Evolutionary conservation across 2,329 filamentous ascomycete genomes (phyloP).

Genomic region (Cladophialophora psammophila): DNA sequence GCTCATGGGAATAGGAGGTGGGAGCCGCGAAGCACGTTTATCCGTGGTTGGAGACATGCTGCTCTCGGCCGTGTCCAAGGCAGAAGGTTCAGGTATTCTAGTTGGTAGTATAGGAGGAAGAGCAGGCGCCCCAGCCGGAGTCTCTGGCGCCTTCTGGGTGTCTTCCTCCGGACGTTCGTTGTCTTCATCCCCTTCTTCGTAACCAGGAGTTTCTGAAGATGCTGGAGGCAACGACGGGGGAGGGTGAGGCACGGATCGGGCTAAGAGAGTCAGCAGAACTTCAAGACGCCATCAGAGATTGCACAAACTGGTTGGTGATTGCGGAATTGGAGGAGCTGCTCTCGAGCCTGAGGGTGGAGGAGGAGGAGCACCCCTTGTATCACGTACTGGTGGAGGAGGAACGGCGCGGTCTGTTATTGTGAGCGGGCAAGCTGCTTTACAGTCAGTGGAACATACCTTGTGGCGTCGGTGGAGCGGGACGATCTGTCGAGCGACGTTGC

Average conservation of each 20-base stretch:
- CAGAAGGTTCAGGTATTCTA: slow-evolving; percentile 18
- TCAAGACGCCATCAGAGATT: not conserved
- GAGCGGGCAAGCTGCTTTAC: slow-evolving; percentile 7
- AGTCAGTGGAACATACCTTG: slow-evolving; percentile 57
- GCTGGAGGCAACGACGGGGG: slow-evolving; percentile 8
- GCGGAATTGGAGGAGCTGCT: slow-evolving; percentile 25
- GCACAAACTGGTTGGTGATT: slow-evolving; percentile 35
- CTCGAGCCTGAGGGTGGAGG: slow-evolving; percentile 27
- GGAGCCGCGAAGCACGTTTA: slow-evolving; percentile 52
- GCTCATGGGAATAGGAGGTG: slow-evolving; percentile 49
- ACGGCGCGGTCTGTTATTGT: slow-evolving; percentile 51
- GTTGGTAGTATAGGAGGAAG: slow-evolving; percentile 46
- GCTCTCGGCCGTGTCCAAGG: slow-evolving; percentile 41
- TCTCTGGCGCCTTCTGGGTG: slow-evolving; percentile 39
- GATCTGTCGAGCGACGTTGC: slow-evolving; percentile 48
- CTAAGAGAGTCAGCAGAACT: slow-evolving; percentile 25
- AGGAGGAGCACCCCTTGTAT: slow-evolving; percentile 54
- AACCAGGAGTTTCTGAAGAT: slow-evolving; percentile 11
- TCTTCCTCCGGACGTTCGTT: slow-evolving; percentile 6
- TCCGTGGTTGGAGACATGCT: slow-evolving; percentile 45
- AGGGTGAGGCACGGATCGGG: slow-evolving; percentile 18
- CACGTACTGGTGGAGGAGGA: slow-evolving; percentile 53
- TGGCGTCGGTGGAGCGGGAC: slow-evolving; percentile 54
- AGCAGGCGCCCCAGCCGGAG: slow-evolving; percentile 48
- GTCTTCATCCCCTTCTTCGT: slow-evolving; percentile 29